Base-by-base conservation (phyloP, 306 rosid species). In the Betula pendula region DNA sequence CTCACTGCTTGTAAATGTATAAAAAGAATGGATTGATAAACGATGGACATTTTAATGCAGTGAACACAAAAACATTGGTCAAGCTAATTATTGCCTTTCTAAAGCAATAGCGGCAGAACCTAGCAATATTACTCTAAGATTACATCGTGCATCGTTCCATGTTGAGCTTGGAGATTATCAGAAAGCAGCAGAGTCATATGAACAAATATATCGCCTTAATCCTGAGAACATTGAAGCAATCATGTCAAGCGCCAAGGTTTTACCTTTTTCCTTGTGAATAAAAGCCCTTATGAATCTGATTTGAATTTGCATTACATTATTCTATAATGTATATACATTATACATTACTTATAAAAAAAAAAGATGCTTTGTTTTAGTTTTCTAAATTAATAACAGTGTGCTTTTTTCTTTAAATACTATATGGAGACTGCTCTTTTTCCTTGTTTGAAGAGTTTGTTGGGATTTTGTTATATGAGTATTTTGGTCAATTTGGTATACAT, bases 101-200 rank as follows among this genome's bases (percentile, higher is more conserved):
- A 94, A 85, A 84, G 98, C 95, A 84, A 92, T 92, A 80, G 83
- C 83, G 62, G 95, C 97, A 25, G 96, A 94, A 81, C 96, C 96
- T 45, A 68, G 81, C 73, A 87, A 92, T 68, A 56, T 74, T 56
- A 69, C 62, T 70, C 83, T 92, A 79, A 90, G 90, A 80, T 38
- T 60, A 27, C 75, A 80, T 25, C 96, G 87, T 73, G 98, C 97
- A 40, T 79, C 85, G 73, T 84, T 94, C 71, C 87, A 88, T 80
- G 83, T 81, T 80, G 87, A 88, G 79, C 87, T 80, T 75, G 86
- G 89, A 81, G 93, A 94, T 74, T 85, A 83, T 81, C 92, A 92
- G 60, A 94, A 84, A 73, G 97, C 96, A 48, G 98, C 97, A 4
- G 87, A 79, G 77, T 80, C 87, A 40, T 92, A 88, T 88, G 87